Conservation (phyloP, 1,284 basidiomycete species). For the Cryptococcus hybrid region DNA sequence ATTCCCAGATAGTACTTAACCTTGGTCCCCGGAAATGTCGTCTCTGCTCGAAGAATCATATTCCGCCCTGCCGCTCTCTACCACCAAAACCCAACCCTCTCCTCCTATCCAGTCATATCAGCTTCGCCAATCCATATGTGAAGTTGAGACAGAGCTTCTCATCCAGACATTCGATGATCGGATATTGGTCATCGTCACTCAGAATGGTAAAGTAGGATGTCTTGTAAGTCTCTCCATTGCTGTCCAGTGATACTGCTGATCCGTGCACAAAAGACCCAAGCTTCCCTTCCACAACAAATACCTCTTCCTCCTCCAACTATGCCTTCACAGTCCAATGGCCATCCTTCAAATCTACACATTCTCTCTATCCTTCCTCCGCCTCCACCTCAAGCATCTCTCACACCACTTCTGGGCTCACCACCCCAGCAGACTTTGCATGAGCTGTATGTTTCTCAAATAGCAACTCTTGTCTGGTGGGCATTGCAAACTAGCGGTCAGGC, state of each 20-base stretch:
- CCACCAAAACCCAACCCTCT: no score
- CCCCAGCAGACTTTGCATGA: constrained; percentile 67
- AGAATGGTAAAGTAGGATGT: constrained; percentile 78
- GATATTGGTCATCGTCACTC: constrained; percentile 75
- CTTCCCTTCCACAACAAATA: constrained; percentile 65
- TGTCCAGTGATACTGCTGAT: background rate
- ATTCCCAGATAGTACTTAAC: no score
- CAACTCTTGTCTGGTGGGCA: constrained; percentile 72
- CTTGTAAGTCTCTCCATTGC: constrained; percentile 57
- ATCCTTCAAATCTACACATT: constrained; percentile 58
- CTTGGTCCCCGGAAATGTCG: no score
- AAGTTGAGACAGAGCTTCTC: constrained; percentile 66
- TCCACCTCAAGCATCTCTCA: constrained; percentile 69
- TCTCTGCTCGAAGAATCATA: no score
- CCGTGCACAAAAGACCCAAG: constrained; percentile 65
- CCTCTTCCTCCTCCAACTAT: constrained; percentile 54
- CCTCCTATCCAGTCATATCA: constrained; percentile 46
- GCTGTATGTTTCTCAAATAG: constrained; percentile 79
- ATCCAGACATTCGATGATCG: constrained; percentile 77
- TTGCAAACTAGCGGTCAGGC: constrained; percentile 49
- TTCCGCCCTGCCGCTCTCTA: no score
- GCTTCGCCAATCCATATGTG: constrained; percentile 56
- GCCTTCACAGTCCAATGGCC: constrained; percentile 58
- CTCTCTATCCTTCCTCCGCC: constrained; percentile 63
- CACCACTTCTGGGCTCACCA: constrained; percentile 68